Conservation (phyloP, 2,329 filamentous ascomycete genomes). For the Fusarium sterilihyphosum region DNA sequence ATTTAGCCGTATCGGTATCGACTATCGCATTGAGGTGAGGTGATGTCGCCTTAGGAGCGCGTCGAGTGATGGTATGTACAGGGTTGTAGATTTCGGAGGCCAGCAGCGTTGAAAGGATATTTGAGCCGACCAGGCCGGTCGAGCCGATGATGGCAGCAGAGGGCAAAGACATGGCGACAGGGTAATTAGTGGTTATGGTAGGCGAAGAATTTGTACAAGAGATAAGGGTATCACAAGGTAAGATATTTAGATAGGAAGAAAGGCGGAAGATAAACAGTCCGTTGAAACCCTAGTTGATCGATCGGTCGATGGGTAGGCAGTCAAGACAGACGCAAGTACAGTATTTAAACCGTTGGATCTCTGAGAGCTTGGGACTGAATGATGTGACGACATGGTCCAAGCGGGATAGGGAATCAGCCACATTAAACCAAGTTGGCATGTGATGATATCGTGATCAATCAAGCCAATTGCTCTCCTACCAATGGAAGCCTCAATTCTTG, state of each 20-base stretch:
- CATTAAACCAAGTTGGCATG: not conserved
- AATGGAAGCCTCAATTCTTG: too few relatives aligned
- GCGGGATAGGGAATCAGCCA: not conserved
- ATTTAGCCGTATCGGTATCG: conserved; percentile 74
- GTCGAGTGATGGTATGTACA: conserved; percentile 74
- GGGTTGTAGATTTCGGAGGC: conserved; percentile 60
- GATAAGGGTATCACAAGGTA: conserved; percentile 1
- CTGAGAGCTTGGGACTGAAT: not conserved
- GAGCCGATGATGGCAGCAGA: conserved; percentile 68
- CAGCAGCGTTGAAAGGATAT: conserved; percentile 77
- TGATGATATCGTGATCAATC: not conserved
- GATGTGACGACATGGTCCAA: conserved; percentile 8
- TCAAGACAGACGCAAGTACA: not conserved
- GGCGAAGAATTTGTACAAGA: not conserved
- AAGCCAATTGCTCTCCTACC: not conserved
- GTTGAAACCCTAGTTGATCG: not conserved
- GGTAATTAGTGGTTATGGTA: not conserved
- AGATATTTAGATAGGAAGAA: not conserved
- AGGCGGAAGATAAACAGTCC: not conserved
- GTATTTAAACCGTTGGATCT: not conserved
- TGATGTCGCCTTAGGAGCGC: conserved; percentile 64
- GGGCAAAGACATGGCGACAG: conserved; percentile 46
- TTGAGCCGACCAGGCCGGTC: conserved; percentile 75
- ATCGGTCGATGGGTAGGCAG: not conserved
- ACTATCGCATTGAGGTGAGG: conserved; percentile 71